phyloP scores from a whole-genome alignment of 1,284 basidiomycete species.

The Pseudozyma sp. region DNA sequence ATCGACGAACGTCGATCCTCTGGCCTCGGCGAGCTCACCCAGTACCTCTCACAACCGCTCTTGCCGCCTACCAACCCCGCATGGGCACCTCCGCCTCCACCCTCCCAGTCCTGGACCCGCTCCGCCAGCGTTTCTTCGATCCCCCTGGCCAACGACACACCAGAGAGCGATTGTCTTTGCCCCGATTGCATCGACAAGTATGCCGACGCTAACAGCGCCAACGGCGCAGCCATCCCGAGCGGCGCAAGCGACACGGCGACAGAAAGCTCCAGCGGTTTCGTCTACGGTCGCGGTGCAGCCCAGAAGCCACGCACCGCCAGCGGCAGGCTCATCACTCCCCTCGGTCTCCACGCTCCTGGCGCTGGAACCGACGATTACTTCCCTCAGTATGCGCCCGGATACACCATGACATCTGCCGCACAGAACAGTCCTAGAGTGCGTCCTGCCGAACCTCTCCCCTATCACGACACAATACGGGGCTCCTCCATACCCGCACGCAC shows the following conservation, averaged over 20 bases:
- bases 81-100: constrained; percentile 18
- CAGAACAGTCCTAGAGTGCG: constrained; percentile 27
- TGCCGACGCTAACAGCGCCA: constrained; percentile 42
- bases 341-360: constrained; percentile 47
- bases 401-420: constrained; percentile 14
- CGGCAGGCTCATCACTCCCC: constrained; percentile 59
- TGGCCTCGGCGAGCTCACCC: constrained; percentile 50
- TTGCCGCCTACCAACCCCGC: constrained; percentile 21
- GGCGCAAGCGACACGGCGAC: constrained; percentile 63
- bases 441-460: constrained; percentile 5
- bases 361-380: constrained; percentile 52
- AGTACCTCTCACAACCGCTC: constrained; percentile 53
- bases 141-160: constrained; percentile 33
- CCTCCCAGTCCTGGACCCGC: constrained; percentile 16
- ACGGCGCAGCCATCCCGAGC: constrained; percentile 55
- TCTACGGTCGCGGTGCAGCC: constrained; percentile 29
- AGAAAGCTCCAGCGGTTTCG: constrained; percentile 54
- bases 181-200: constrained; percentile 59
- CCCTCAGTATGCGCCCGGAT: constrained; percentile 25
- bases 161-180: constrained; percentile 60
- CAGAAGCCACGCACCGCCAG: constrained; percentile 57
- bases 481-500: constrained; percentile 23
- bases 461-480: constrained; percentile 3
- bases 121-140: constrained; percentile 40
- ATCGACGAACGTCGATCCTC: constrained; percentile 58